Percentiles rank a stretch among this genome's conserved stretches.
These are phyloP conservation scores for Gaillardinia entomophila DNA, from an alignment of 805 yeast species.

Conservation along the genomic window DNA sequence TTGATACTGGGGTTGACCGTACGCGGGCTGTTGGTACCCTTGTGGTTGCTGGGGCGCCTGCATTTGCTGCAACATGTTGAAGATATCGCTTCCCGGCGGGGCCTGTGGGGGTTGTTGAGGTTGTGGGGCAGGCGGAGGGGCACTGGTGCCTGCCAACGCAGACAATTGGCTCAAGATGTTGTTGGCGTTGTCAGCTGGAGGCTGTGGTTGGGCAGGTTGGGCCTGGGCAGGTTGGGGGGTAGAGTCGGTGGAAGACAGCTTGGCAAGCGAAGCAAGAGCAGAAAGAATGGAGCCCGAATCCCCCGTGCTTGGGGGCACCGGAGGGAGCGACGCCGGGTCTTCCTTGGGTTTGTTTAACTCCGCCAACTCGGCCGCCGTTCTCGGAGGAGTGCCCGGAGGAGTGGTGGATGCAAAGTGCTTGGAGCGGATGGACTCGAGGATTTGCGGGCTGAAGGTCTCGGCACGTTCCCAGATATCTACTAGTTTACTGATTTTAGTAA, in stretches of 20 bases:
- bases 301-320: slow-evolving; percentile 13
- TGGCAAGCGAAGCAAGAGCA: slow-evolving; percentile 62
- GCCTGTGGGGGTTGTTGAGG: slow-evolving; percentile 4
- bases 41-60: slow-evolving; percentile 16
- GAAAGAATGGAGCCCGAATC: slow-evolving; percentile 63
- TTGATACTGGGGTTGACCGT: slow-evolving; percentile 1
- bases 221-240: slow-evolving; percentile 22
- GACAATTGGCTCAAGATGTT: slow-evolving; percentile 40
- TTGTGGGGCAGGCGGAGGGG: slow-evolving; percentile 6
- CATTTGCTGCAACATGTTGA: slow-evolving; percentile 52
- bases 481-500: slow-evolving; percentile 72
- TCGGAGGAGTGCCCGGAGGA: slow-evolving; percentile 61
- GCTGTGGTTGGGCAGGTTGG: slow-evolving; percentile 12
- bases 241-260: slow-evolving; percentile 29
- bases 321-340: slow-evolving; percentile 1
- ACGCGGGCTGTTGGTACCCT: slow-evolving; percentile 1
- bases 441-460: slow-evolving; percentile 60
- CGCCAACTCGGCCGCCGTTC: slow-evolving; percentile 16
- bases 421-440: slow-evolving; percentile 49
- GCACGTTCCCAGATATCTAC: slow-evolving; percentile 91
- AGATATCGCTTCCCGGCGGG: slow-evolving; percentile 29
- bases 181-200: slow-evolving; percentile 23
- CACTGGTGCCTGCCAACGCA: slow-evolving; percentile 25
- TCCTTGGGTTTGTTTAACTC: slow-evolving; percentile 7
- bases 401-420: slow-evolving; percentile 62